Percentiles rank a stretch among this genome's conserved stretches.
phyloP scores from a whole-genome alignment of 169 alveolate genomes.

The Cytauxzoon felis region DNA sequence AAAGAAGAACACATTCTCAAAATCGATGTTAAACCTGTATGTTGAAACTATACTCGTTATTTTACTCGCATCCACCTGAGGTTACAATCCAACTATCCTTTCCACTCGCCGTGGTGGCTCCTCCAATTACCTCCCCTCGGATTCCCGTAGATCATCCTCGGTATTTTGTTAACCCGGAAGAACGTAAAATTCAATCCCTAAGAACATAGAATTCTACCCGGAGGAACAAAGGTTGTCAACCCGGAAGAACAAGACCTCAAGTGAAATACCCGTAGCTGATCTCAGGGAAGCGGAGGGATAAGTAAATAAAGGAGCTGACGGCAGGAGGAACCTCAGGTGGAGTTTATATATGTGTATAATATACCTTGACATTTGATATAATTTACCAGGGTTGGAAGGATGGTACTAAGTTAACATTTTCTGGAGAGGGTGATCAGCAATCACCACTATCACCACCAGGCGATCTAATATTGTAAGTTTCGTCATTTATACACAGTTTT shows the following conservation, averaged over 20 bases:
- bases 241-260: no score
- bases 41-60: neutral
- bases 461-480: constrained; percentile 68
- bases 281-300: no score
- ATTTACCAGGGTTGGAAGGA: constrained; percentile 78
- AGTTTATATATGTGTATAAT: neutral
- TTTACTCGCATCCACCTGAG: neutral
- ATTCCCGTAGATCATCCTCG: no score
- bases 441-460: constrained; percentile 80
- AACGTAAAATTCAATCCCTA: no score
- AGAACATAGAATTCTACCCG: no score
- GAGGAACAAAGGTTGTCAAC: no score
- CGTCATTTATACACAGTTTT: neutral
- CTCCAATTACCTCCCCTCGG: no score
- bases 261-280: no score
- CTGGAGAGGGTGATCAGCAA: constrained; percentile 83
- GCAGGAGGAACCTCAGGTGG: neutral
- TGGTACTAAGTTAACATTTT: constrained; percentile 79
- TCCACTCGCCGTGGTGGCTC: no score
- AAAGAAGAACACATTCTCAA: constrained; percentile 80
- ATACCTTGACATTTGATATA: neutral
- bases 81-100: no score
- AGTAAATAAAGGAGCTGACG: no score
- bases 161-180: no score
- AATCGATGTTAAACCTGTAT: constrained; percentile 78